Evolutionary conservation across 2,329 filamentous ascomycete genomes (phyloP), one percentile per base, ranked within the genome.

Genomic region (Monosporascus sp.): DNA sequence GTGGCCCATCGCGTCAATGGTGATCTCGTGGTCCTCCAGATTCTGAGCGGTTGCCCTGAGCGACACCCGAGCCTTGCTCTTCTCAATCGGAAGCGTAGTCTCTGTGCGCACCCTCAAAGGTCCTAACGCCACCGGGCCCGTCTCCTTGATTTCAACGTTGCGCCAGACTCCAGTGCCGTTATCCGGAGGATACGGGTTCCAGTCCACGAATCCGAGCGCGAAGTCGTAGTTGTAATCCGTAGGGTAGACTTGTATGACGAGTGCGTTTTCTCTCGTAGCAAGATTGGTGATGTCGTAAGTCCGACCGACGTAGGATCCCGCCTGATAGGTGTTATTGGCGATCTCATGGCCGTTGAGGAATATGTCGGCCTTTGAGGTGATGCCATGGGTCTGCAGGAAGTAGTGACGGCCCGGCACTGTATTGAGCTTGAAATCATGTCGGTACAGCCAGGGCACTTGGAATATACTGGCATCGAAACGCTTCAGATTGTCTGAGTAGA

Each of bases 151-250:
- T 36, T 75, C 73, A 1, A 86, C 70, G 42, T 84, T 70, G 5
- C 83, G 73, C 83, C 83, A 86, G 8, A 86, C 70, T 0, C 83
- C 83, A 0, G 81, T 84, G 2, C 82, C 82, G 47, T 85, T 84
- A 61, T 86, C 83, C 0, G 80, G 75, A 0, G 82, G 80, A 51
- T 78, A 77, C 0, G 81, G 81, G 51, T 84, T 84, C 82, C 82
- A 85, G 59, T 85, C 82, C 0, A 82, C 76, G 51, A 83, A 85
- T 0, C 80, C 80, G 9, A 83, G 66, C 0, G 77, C 81, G 50
- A 86, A 76, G 54, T 86, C 81, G 24, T 77, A 73, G 17, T 79
- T 72, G 61, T 84, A 85, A 56, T 82, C 72, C 0, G 82, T 84
- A 0, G 82, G 82, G 56, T 84, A 75, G 0, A 75, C 78, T 39